Conservation (phyloP, 139 green algal species). For the Coccomyxa sp. region DNA sequence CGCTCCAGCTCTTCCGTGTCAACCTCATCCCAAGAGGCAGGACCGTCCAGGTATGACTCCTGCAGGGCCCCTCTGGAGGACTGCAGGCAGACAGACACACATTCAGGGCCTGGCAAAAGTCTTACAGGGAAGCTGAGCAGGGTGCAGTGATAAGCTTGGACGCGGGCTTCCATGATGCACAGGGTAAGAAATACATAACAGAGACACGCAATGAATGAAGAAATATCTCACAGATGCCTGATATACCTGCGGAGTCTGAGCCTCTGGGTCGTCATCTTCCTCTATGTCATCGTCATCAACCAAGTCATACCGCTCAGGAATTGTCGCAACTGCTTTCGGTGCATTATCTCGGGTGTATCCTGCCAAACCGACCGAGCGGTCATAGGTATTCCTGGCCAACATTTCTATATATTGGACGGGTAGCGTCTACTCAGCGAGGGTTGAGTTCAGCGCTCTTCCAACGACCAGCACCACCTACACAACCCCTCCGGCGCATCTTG, state of each 20-base stretch:
- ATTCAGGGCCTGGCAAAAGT: background rate
- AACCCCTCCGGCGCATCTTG: no score
- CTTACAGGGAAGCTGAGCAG: background rate
- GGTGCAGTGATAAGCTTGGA: background rate
- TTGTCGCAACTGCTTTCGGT: background rate
- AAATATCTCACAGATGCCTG: no score
- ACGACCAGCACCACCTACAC: no score
- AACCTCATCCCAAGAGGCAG: slow-evolving; percentile 19
- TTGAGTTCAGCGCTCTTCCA: no score
- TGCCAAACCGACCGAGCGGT: background rate
- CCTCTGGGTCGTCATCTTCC: background rate
- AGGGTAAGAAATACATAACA: no score
- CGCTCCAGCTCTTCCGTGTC: slow-evolving; percentile 33
- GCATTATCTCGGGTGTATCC: background rate
- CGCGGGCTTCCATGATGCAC: no score
- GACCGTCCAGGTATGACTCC: slow-evolving; percentile 10
- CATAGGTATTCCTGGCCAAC: background rate
- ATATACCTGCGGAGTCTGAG: background rate
- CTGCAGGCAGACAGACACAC: background rate
- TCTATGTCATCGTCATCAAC: slow-evolving; percentile 1
- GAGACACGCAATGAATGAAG: no score
- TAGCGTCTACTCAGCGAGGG: no score
- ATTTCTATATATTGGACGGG: background rate
- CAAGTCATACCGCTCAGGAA: background rate
- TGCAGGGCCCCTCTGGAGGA: background rate